A percentile compares a stretch with the other conserved stretches of the same genome.
These are phyloP conservation scores for Fulvia fulva DNA, from an alignment of 2,329 filamentous ascomycete genomes.

Conservation along the genomic window DNA sequence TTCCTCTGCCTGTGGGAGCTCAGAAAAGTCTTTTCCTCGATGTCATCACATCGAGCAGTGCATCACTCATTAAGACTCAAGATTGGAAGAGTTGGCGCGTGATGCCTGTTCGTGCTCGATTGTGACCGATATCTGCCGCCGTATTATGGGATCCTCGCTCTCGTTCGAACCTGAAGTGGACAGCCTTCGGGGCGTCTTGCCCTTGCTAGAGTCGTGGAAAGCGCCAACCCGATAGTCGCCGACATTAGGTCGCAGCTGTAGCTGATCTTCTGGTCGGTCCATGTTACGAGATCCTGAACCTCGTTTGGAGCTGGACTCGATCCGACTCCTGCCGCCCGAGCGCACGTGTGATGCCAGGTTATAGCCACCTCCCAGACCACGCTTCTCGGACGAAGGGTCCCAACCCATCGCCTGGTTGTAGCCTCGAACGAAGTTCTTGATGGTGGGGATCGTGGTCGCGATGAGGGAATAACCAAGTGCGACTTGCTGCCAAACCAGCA, in stretches of 20 bases:
- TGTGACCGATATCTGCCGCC: conserved; percentile 20
- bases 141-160: conserved; percentile 26
- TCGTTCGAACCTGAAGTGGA: conserved; percentile 16
- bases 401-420: conserved; percentile 26
- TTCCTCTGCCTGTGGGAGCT: too few relatives aligned
- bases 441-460: conserved; percentile 29
- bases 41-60: too few relatives aligned
- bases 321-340: conserved; percentile 9
- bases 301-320: conserved; percentile 1
- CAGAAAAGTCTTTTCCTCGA: too few relatives aligned
- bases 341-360: conserved; percentile 17
- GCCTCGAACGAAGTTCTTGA: conserved; percentile 29
- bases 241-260: conserved; percentile 12
- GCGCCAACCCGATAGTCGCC: conserved; percentile 20
- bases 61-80: too few relatives aligned
- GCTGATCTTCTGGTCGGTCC: neutral
- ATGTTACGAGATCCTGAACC: conserved; percentile 5
- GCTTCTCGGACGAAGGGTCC: conserved; percentile 14
- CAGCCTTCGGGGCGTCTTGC: conserved; percentile 10
- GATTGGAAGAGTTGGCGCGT: neutral
- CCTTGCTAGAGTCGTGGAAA: conserved; percentile 14
- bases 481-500: conserved; percentile 29
- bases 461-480: conserved; percentile 30
- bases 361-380: conserved; percentile 19
- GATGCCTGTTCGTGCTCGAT: conserved; percentile 18